A percentile compares a stretch with the other conserved stretches of the same genome.
Evolutionary conservation across 495 filamentous ascomycete genomes (phyloP).

Genomic region (Xylaria flabelliformis): DNA sequence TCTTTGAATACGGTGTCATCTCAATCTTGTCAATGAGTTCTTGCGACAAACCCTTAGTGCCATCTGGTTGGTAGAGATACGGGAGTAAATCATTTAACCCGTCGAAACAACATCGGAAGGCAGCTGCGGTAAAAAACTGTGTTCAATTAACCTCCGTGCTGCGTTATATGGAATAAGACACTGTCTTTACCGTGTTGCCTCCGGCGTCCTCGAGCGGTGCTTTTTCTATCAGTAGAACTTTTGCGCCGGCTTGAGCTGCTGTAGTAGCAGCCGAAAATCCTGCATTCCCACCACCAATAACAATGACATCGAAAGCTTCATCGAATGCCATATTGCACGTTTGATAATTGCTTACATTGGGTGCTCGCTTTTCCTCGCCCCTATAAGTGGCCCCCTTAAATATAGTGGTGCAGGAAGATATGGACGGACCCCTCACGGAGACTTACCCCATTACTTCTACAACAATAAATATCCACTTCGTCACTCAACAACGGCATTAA

Average conservation of each 20-base stretch:
- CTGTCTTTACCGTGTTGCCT: constrained; percentile 53
- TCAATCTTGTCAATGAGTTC: constrained; percentile 52
- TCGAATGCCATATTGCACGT: constrained; percentile 30
- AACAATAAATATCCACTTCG: too few species aligned
- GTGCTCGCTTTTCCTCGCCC: background rate
- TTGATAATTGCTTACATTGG: background rate
- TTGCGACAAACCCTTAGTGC: constrained; percentile 45
- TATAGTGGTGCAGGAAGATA: background rate
- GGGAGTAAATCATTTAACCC: constrained; percentile 56
- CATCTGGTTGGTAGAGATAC: constrained; percentile 36
- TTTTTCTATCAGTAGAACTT: constrained; percentile 60
- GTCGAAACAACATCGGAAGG: constrained; percentile 56
- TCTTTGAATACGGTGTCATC: constrained; percentile 39
- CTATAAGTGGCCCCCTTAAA: background rate
- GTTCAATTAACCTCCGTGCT: background rate
- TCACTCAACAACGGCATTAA: too few species aligned
- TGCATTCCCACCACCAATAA: constrained; percentile 65
- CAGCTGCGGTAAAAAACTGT: constrained; percentile 63
- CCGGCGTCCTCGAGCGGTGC: constrained; percentile 59
- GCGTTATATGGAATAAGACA: background rate
- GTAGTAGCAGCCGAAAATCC: constrained; percentile 63
- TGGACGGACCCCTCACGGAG: too few species aligned
- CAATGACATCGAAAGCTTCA: constrained; percentile 54
- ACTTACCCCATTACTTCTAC: too few species aligned
- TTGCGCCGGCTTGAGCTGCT: constrained; percentile 48